phyloP scores from a whole-genome alignment of 2,329 filamentous ascomycete genomes.

The Fusarium caatingaense region DNA sequence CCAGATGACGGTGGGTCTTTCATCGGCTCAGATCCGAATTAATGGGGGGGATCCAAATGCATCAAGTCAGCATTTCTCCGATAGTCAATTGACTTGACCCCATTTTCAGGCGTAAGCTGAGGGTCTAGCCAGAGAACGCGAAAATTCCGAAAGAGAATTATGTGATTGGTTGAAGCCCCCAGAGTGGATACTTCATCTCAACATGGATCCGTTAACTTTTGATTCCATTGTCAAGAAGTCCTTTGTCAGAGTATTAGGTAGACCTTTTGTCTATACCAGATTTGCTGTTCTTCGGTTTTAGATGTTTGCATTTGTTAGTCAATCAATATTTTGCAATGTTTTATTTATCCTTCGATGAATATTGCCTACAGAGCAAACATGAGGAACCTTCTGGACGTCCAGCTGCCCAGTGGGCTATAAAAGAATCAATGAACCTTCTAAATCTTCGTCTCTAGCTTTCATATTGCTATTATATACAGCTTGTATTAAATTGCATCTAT shows the following conservation, averaged over 20 bases:
- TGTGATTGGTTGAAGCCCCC: background rate
- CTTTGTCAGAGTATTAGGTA: background rate
- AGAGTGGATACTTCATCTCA: background rate
- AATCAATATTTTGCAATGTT: background rate
- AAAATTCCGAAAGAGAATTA: background rate
- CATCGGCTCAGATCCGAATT: background rate
- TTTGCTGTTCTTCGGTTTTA: background rate
- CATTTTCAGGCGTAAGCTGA: background rate
- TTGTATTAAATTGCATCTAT: fast-evolving
- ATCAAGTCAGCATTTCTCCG: background rate
- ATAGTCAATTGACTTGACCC: background rate
- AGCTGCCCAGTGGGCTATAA: background rate
- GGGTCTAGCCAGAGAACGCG: background rate
- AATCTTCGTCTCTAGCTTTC: fast-evolving
- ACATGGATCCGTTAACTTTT: background rate
- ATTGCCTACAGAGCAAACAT: background rate
- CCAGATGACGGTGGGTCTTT: background rate
- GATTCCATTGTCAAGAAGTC: background rate
- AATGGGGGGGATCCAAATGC: background rate
- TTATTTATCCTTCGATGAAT: background rate
- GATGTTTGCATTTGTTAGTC: background rate
- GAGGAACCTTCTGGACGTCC: background rate
- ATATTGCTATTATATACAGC: fast-evolving
- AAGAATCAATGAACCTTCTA: background rate
- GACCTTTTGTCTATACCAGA: background rate